Evolutionary conservation across 495 filamentous ascomycete species (phyloP).

Genomic region (Hypoxylon intermedium): DNA sequence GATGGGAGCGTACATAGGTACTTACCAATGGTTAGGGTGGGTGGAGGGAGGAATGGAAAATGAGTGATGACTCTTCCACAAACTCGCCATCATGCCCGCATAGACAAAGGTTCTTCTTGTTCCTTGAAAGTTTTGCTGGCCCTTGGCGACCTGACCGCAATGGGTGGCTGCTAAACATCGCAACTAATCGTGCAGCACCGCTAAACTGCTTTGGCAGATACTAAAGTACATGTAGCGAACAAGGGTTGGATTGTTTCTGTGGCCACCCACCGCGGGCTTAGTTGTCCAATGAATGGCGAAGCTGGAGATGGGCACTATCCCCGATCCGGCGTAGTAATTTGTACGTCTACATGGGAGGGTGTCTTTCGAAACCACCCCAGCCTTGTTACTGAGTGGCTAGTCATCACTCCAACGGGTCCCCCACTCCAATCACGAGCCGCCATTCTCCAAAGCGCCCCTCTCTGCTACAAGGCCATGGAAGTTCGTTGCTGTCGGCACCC

Average conservation of each 20-base stretch:
- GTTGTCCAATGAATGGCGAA: constrained; percentile 5
- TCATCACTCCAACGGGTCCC: constrained; percentile 11
- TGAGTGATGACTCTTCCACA: constrained; percentile 23
- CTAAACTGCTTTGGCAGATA: constrained; percentile 1
- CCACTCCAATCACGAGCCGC: constrained; percentile 1
- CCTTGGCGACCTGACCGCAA: constrained; percentile 13
- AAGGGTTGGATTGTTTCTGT: constrained; percentile 7
- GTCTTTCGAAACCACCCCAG: constrained; percentile 16
- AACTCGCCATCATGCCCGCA: constrained; percentile 18
- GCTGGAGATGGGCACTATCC: background rate
- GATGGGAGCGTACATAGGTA: no score
- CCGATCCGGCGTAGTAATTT: constrained; percentile 1
- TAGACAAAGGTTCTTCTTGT: constrained; percentile 20
- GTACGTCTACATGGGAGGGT: constrained; percentile 19
- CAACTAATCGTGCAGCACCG: background rate
- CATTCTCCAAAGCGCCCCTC: constrained; percentile 13
- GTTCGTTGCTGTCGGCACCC: constrained; percentile 1
- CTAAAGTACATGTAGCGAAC: background rate
- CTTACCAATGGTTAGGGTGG: background rate
- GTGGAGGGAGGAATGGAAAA: constrained; percentile 4
- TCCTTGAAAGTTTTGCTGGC: constrained; percentile 20
- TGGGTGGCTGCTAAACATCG: background rate
- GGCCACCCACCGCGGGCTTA: constrained; percentile 4
- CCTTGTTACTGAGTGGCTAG: constrained; percentile 24
- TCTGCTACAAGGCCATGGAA: background rate